Evolutionary conservation across 2,329 filamentous ascomycete genomes (phyloP).

Genomic region (Chaetomiaceae sp.): DNA sequence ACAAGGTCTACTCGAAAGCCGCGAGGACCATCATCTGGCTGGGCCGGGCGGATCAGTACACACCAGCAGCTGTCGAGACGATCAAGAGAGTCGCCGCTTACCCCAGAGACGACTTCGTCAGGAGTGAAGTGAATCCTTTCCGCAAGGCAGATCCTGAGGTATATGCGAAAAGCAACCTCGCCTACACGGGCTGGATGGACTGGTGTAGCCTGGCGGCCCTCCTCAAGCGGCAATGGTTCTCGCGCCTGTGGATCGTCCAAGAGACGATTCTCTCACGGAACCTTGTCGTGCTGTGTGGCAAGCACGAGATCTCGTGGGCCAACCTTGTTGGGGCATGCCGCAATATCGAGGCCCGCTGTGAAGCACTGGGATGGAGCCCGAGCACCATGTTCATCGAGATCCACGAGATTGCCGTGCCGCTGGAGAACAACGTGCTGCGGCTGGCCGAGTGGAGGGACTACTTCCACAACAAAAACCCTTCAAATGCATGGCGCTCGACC

Average conservation of each 20-base stretch:
- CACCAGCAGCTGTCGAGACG: not conserved
- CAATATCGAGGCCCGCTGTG: constrained; percentile 16
- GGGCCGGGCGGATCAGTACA: constrained; percentile 10
- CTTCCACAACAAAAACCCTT: not conserved
- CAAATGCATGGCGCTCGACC: not conserved
- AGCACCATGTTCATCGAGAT: constrained; percentile 14
- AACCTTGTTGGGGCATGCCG: constrained; percentile 5
- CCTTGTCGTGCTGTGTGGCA: constrained; percentile 6
- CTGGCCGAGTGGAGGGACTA: constrained; percentile 13
- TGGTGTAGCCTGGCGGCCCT: constrained; percentile 18
- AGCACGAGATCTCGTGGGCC: constrained; percentile 2
- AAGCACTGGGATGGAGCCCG: constrained; percentile 8
- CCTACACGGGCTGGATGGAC: constrained; percentile 12
- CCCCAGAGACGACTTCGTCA: not conserved
- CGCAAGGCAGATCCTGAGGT: constrained; percentile 4
- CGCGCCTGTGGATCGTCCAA: constrained; percentile 16
- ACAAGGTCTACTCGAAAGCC: constrained; percentile 10
- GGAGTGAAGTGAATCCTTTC: constrained; percentile 7
- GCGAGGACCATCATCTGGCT: constrained; percentile 13
- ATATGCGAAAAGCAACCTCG: constrained; percentile 2
- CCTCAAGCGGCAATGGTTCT: constrained; percentile 18
- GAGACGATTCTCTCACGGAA: constrained; percentile 12
- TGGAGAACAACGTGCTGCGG: constrained; percentile 12
- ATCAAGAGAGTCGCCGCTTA: constrained; percentile 8
- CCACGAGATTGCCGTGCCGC: constrained; percentile 13